Evolutionary conservation across 2,329 filamentous ascomycete genomes (phyloP), one percentile per base, ranked within the genome.

Genomic region (Sporothrix dimorphospora): DNA sequence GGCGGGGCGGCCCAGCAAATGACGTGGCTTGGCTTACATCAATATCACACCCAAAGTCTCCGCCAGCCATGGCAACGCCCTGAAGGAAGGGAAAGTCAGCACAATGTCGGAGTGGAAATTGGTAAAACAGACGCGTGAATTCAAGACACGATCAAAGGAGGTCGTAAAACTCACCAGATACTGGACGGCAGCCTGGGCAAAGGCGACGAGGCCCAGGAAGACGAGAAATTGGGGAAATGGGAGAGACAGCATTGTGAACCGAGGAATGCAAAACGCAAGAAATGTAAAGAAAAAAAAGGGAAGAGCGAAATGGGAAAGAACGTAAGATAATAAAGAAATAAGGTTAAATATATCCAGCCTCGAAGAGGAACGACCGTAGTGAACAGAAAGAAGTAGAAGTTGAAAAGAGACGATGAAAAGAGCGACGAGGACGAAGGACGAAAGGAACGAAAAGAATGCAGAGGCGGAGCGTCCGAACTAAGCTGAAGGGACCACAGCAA

Each of bases 81-180:
- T 75, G 68, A 9, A 66, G 24, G 38, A 45, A 45, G 34, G 34
- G 16, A 14, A 89, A 89, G 88, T 89, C 87, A 0, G 87, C 89
- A 76, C 85, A 8, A 83, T 72, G 87, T 40, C 12, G 21, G 9
- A 19, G 66, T 40, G 3, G 34, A 21, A 30, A 34, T 1, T 9
- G 19, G n/a, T n/a, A n/a, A n/a, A n/a, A n/a, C n/a, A 38, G 9
- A n/a, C 47, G 49, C n/a, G n/a, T 55, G n/a, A 55, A 19, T n/a
- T n/a, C n/a, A n/a, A 55, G n/a, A 24, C n/a, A 40, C 27, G 19
- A 8, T 14, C 14, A 12, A 34, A 47, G 14, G 16, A 61, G n/a
- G 11, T n/a, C n/a, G n/a, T n/a, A 42, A 40, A 42, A 45, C 73
- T 45, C 42, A 74, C 73, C 49, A 75, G 53, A 12, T 63, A 72